Evolutionary conservation across 2,329 filamentous ascomycete genomes (phyloP), one percentile per base, ranked within the genome.

Genomic region (Cordyceps javanica): DNA sequence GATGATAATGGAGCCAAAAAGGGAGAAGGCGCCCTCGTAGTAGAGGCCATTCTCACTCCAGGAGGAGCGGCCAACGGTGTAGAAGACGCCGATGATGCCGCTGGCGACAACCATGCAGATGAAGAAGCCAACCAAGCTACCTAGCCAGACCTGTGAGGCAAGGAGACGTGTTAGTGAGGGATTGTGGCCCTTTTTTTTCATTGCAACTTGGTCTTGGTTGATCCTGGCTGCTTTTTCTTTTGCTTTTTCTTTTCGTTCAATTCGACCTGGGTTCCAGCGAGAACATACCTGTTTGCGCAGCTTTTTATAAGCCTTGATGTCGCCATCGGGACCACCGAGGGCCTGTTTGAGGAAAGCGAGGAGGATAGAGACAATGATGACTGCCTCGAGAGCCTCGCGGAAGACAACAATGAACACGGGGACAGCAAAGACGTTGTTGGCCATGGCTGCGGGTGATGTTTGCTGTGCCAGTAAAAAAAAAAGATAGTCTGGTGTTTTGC

Each of bases 351-450:
- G 75, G 69, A 94, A 95, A 23, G 90, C 85, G 41, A 96, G 81
- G 34, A 96, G 77, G n/a, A 96, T 88, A 0, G 91, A 93, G 61
- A 95, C 85, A 65, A 96, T 89, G 67, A 96, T 91, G 66, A 82
- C 86, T 1, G 88, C 89, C 76, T 96, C 91, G 49, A 96, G 77
- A 42, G 85, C 85, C 75, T 96, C 91, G 68, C 91, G 86, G 70
- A 96, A 94, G 73, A 90, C 86, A 70, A 96, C 89, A 76, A 96
- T 92, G 76, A 96, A 96, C 57, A 96, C 83, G 62, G 88, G 88
- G 23, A 91, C 84, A 61, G 88, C 82, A 71, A 91, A 91, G 59
- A 91, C 85, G 69, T 88, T 82, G 60, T 81, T 78, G 69, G 86
- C 85, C 75, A 82, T 86, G 62, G 52, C 69, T 45, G 28, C 51